Conservation (phyloP, 176 grass and related monocot genomes). For the Neostapfia colusana region DNA sequence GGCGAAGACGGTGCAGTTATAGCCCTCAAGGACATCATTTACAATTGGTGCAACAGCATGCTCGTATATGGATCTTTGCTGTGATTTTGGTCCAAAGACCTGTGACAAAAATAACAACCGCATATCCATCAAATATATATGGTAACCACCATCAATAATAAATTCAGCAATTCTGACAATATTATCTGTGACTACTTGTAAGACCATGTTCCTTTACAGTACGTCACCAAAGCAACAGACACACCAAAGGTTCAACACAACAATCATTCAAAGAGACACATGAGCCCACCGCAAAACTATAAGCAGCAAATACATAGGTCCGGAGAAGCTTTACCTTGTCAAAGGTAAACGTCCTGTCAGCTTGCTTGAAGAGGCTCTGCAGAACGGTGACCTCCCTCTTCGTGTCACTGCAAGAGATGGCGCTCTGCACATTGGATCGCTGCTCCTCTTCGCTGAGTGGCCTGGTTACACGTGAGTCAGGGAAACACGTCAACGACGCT, state of each 20-base stretch:
- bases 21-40: constrained; percentile 78
- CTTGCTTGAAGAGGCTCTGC: constrained; percentile 62
- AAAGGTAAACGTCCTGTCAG: constrained; percentile 76
- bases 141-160: constrained; percentile 15
- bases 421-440: constrained; percentile 52
- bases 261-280: neutral
- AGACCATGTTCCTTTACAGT: neutral
- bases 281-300: neutral
- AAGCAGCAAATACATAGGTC: constrained; percentile 1
- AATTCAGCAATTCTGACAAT: neutral
- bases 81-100: constrained; percentile 82
- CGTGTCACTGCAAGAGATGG: constrained; percentile 62
- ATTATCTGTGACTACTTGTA: neutral
- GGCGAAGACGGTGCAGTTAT: constrained; percentile 89
- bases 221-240: neutral
- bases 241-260: neutral
- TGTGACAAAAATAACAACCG: constrained; percentile 37
- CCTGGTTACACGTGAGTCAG: constrained; percentile 40
- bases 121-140: constrained; percentile 16
- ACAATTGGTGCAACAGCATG: constrained; percentile 66
- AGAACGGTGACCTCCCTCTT: constrained; percentile 67
- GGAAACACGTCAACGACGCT: constrained; percentile 19
- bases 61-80: constrained; percentile 72
- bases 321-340: constrained; percentile 56
- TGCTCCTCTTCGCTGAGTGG: constrained; percentile 68